Evolutionary conservation across 345 rosid species (phyloP).

Genomic region (Fremontodendron californicum): DNA sequence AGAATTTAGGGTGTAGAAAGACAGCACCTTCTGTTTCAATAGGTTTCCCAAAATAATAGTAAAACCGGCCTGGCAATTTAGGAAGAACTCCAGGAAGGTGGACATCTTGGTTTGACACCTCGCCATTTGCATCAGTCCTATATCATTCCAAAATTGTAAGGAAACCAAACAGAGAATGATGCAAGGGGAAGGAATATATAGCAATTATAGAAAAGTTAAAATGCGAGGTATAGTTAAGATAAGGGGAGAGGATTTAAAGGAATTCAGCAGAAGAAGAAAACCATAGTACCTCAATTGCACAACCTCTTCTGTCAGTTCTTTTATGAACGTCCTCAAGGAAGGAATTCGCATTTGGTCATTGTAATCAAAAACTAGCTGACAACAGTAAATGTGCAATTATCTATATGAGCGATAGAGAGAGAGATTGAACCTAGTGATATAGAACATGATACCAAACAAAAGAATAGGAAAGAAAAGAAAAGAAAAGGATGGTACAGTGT

Average conservation of each 20-base stretch:
- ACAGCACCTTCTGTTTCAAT: slow-evolving; percentile 38
- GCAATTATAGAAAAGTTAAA: neutral
- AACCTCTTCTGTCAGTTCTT: slow-evolving; percentile 3
- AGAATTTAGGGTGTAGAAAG: neutral
- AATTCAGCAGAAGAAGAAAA: neutral
- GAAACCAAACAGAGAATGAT: neutral
- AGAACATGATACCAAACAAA: neutral
- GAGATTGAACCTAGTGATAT: neutral
- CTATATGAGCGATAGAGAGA: neutral
- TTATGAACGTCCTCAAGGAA: slow-evolving; percentile 21
- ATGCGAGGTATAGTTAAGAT: neutral
- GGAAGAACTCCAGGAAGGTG: slow-evolving; percentile 34
- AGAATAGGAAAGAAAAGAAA: neutral
- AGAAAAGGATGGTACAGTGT: neutral
- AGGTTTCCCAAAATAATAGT: slow-evolving; percentile 51
- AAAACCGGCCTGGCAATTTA: slow-evolving; percentile 47
- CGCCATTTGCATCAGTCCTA: slow-evolving; percentile 37
- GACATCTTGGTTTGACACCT: slow-evolving; percentile 38
- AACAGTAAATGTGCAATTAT: neutral
- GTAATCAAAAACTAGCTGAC: slow-evolving; percentile 42
- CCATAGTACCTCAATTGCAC: slow-evolving; percentile 30
- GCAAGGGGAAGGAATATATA: neutral
- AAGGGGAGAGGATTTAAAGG: neutral
- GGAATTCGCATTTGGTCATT: slow-evolving; percentile 50
- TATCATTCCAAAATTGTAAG: neutral